Percentiles rank a stretch among this genome's conserved stretches.
Conservation (phyloP, 306 rosid genomes). For the apple (Malus domestica) region DNA sequence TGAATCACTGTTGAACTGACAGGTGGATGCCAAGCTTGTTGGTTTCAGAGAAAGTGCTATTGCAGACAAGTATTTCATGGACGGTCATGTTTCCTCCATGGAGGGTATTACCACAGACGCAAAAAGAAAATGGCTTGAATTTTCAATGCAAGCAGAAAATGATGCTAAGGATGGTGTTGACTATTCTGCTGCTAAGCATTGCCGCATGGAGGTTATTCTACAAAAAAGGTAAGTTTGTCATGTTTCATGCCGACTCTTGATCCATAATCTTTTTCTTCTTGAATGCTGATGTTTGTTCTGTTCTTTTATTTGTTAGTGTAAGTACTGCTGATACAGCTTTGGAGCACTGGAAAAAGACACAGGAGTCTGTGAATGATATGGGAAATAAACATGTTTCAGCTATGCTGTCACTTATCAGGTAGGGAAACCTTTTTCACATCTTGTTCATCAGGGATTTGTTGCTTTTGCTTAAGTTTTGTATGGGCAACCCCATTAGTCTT, state of each 20-base stretch:
- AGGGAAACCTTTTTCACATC: background rate
- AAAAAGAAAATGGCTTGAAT: slow-evolving; percentile 85
- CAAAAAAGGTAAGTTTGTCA: slow-evolving; percentile 45
- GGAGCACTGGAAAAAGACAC: slow-evolving; percentile 55
- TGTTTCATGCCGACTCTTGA: background rate
- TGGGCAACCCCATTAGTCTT: background rate
- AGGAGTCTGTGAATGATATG: slow-evolving; percentile 55
- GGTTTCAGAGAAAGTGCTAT: slow-evolving; percentile 57
- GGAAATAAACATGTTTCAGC: slow-evolving; percentile 46
- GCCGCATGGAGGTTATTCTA: slow-evolving; percentile 74
- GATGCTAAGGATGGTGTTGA: slow-evolving; percentile 66
- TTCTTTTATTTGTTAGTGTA: slow-evolving; percentile 30
- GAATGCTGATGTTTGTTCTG: background rate
- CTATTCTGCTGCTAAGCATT: slow-evolving; percentile 82
- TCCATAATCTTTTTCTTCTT: background rate
- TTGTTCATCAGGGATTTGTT: background rate
- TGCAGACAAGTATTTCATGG: slow-evolving; percentile 64
- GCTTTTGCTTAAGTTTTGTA: background rate
- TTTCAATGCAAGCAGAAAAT: slow-evolving; percentile 60
- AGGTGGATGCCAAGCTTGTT: slow-evolving; percentile 76
- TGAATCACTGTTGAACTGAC: slow-evolving; percentile 19
- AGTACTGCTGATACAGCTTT: slow-evolving; percentile 48
- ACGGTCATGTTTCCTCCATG: slow-evolving; percentile 61
- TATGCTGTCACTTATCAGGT: slow-evolving; percentile 67
- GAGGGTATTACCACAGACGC: slow-evolving; percentile 59